A percentile compares a stretch with the other conserved stretches of the same genome.
phyloP scores from a whole-genome alignment of 768 basidiomycete species.

The Suillus occidentalis region DNA sequence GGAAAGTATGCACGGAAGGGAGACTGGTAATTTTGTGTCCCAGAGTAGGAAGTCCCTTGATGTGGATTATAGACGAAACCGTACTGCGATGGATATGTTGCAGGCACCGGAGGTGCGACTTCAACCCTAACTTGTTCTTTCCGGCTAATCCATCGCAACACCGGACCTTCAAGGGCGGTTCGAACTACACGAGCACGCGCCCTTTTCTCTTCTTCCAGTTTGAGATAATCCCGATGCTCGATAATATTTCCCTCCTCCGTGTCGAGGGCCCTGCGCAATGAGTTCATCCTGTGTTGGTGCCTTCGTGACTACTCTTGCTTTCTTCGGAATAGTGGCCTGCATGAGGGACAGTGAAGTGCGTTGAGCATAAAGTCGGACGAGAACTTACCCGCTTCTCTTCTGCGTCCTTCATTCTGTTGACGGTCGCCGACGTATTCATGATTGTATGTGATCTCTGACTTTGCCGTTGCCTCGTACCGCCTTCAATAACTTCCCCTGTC shows the following conservation, averaged over 20 bases:
- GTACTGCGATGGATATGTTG: slow-evolving; percentile 19
- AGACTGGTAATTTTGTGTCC: slow-evolving; percentile 16
- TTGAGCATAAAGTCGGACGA: not conserved
- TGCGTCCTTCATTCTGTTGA: slow-evolving; percentile 61
- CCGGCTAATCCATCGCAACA: slow-evolving; percentile 71
- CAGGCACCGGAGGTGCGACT: slow-evolving; percentile 25
- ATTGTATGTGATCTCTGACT: slow-evolving; percentile 70
- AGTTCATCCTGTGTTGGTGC: slow-evolving; percentile 79
- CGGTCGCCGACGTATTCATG: slow-evolving; percentile 69
- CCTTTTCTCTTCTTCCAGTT: slow-evolving; percentile 79
- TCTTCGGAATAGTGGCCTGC: slow-evolving; percentile 63
- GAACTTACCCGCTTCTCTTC: slow-evolving; percentile 55
- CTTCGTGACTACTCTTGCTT: slow-evolving; percentile 50
- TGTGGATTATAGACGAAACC: slow-evolving; percentile 21
- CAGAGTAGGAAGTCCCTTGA: slow-evolving; percentile 17
- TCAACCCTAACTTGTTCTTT: slow-evolving; percentile 55
- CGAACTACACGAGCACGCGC: slow-evolving; percentile 62
- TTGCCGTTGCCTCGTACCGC: slow-evolving; percentile 41
- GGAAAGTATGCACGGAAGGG: slow-evolving; percentile 29
- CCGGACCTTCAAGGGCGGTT: slow-evolving; percentile 59
- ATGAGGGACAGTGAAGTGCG: not conserved
- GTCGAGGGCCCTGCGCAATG: slow-evolving; percentile 77
- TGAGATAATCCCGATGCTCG: slow-evolving; percentile 78
- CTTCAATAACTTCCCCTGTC: slow-evolving; percentile 56
- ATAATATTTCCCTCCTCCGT: slow-evolving; percentile 84